Conservation (phyloP, 2,329 filamentous ascomycete species). For the Pseudopyricularia cyperi region DNA sequence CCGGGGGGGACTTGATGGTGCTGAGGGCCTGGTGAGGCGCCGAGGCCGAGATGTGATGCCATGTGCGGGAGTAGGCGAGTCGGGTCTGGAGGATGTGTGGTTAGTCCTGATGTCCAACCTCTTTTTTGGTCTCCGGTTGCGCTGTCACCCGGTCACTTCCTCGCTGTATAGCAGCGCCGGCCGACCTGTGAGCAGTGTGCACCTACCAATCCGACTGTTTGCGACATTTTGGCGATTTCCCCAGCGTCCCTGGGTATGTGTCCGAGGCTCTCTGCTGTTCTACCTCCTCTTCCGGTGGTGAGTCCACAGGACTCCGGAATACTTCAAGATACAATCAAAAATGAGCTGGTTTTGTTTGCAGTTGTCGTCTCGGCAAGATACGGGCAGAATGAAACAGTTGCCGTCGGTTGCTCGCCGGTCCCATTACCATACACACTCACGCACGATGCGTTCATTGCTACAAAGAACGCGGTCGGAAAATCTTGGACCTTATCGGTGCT, state of each 20-base stretch:
- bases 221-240: constrained; percentile 49
- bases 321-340: too few relatives aligned
- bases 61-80: constrained; percentile 89
- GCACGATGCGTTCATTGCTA: background rate
- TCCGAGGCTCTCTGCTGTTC: background rate
- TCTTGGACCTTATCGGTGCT: background rate
- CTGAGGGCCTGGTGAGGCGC: constrained; percentile 46
- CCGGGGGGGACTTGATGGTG: constrained; percentile 35
- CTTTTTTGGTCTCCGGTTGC: too few relatives aligned
- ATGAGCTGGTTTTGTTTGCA: background rate
- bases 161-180: background rate
- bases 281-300: background rate
- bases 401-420: background rate
- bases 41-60: constrained; percentile 75
- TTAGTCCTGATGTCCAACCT: too few relatives aligned
- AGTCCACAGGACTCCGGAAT: too few relatives aligned
- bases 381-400: background rate
- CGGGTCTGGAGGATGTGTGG: constrained; percentile 51
- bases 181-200: constrained; percentile 12
- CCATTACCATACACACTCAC: background rate
- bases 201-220: constrained; percentile 65
- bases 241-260: background rate
- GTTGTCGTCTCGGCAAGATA: background rate
- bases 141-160: background rate
- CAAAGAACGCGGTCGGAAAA: background rate